Conservation (phyloP, 192 early-diverging fungal species). For the Coemansia sp. region DNA sequence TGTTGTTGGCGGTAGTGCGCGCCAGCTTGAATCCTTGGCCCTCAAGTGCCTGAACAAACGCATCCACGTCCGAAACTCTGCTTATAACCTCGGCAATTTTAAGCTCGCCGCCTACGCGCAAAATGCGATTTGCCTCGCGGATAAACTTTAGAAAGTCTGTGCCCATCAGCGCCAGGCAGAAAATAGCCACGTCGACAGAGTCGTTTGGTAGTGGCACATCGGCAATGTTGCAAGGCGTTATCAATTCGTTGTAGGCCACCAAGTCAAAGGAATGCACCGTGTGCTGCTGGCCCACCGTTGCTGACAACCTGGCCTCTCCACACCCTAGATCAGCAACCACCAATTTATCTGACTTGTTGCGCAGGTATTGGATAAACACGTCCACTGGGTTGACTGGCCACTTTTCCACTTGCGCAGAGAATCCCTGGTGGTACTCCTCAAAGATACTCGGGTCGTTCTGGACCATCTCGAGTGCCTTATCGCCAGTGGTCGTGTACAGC, state of each 20-base stretch:
- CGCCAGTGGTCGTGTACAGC: conserved; percentile 84
- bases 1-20: conserved; percentile 77
- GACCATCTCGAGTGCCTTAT: conserved; percentile 74
- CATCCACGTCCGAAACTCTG: conserved; percentile 76
- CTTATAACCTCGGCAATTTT: conserved; percentile 94
- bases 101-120: conserved; percentile 77
- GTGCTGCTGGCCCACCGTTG: conserved; percentile 59
- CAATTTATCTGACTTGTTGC: conserved; percentile 12
- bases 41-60: conserved; percentile 73
- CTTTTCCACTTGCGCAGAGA: conserved; percentile 82
- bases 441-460: conserved; percentile 85
- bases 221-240: conserved; percentile 92
- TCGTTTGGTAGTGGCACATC: conserved; percentile 72
- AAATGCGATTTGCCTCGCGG: conserved; percentile 81
- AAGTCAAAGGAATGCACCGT: conserved; percentile 89
- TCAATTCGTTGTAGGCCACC: conserved; percentile 70
- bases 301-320: conserved; percentile 89
- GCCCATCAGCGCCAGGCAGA: conserved; percentile 96
- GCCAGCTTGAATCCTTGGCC: conserved; percentile 74
- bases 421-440: conserved; percentile 94
- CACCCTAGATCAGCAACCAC: conserved; percentile 92
- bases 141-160: conserved; percentile 92
- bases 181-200: conserved; percentile 80
- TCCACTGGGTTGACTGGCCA: conserved; percentile 97
- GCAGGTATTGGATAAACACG: conserved; percentile 70